Conservation (phyloP, 1,139 yeast genomes). For the Taphrina pruni region DNA sequence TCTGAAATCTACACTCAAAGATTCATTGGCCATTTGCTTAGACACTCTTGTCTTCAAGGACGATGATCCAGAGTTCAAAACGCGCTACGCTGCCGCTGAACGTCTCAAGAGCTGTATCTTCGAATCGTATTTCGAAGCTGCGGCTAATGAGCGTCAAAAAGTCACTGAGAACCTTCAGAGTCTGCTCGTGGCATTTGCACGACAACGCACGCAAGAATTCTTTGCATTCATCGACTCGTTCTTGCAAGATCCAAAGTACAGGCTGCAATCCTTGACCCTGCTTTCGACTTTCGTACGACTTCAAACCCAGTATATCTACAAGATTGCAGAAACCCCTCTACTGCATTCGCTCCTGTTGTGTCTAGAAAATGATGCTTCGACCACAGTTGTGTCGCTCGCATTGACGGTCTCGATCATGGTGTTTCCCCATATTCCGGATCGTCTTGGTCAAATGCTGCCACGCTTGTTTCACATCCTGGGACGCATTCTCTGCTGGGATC, state of each 20-base stretch:
- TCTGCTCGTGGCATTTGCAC: constrained; percentile 44
- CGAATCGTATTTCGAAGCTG: constrained; percentile 33
- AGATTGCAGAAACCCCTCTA: constrained; percentile 53
- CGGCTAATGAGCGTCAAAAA: constrained; percentile 49
- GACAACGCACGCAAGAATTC: constrained; percentile 45
- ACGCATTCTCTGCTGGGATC: constrained; percentile 56
- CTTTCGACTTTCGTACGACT: constrained; percentile 44
- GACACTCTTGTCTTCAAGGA: constrained; percentile 48
- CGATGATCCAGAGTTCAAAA: constrained; percentile 47
- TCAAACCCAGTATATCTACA: constrained; percentile 52
- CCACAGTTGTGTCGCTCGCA: constrained; percentile 56
- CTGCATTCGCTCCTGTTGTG: constrained; percentile 57
- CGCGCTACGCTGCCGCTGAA: constrained; percentile 44
- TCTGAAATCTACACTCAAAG: constrained; percentile 57
- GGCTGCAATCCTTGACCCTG: constrained; percentile 46
- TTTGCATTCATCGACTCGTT: constrained; percentile 45
- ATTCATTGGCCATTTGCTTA: constrained; percentile 54
- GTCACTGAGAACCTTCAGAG: constrained; percentile 50
- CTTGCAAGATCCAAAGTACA: constrained; percentile 43
- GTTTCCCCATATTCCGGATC: constrained; percentile 60
- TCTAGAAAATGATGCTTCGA: constrained; percentile 58
- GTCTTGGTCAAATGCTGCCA: constrained; percentile 54
- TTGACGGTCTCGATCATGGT: constrained; percentile 60
- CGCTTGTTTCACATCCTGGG: constrained; percentile 59
- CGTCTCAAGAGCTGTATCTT: constrained; percentile 38